phyloP scores from a whole-genome alignment of 805 yeast genomes.

The Starmerella lactis-condensi region DNA sequence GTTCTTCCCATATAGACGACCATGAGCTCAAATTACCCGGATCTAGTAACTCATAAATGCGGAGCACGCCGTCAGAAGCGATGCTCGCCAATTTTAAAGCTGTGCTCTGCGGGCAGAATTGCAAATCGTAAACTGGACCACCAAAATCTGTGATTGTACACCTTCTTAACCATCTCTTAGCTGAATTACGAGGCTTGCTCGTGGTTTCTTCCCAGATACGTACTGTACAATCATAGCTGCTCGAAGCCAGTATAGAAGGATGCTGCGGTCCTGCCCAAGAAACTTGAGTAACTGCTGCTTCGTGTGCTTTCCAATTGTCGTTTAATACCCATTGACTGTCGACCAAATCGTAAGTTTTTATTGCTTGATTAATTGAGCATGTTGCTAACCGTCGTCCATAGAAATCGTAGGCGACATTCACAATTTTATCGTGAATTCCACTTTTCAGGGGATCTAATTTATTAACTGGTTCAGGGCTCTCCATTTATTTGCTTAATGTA shows the following conservation, averaged over 20 bases:
- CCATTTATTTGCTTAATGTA: too few species aligned
- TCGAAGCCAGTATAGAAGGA: constrained; percentile 70
- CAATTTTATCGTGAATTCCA: constrained; percentile 83
- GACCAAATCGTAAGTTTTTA: constrained; percentile 64
- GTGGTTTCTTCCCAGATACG: constrained; percentile 82
- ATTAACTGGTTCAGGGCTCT: too few species aligned
- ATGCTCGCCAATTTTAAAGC: constrained; percentile 72
- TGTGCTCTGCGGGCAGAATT: constrained; percentile 68
- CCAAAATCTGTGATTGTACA: constrained; percentile 68
- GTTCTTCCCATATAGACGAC: constrained; percentile 57
- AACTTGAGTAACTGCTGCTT: constrained; percentile 61
- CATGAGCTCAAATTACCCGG: constrained; percentile 75
- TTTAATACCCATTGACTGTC: constrained; percentile 57
- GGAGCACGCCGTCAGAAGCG: constrained; percentile 70
- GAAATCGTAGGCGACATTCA: constrained; percentile 73
- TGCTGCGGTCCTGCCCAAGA: constrained; percentile 92
- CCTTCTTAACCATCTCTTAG: constrained; percentile 62
- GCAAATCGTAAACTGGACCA: constrained; percentile 79
- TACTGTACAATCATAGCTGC: constrained; percentile 76
- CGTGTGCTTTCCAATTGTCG: constrained; percentile 93
- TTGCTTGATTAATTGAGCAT: constrained; percentile 84
- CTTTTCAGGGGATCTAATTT: too few species aligned
- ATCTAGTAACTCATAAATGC: constrained; percentile 75
- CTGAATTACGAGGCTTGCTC: constrained; percentile 57
- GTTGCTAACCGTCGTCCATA: constrained; percentile 88